Conservation (phyloP, 2,329 filamentous ascomycete genomes). For the Fusarium sp. region DNA sequence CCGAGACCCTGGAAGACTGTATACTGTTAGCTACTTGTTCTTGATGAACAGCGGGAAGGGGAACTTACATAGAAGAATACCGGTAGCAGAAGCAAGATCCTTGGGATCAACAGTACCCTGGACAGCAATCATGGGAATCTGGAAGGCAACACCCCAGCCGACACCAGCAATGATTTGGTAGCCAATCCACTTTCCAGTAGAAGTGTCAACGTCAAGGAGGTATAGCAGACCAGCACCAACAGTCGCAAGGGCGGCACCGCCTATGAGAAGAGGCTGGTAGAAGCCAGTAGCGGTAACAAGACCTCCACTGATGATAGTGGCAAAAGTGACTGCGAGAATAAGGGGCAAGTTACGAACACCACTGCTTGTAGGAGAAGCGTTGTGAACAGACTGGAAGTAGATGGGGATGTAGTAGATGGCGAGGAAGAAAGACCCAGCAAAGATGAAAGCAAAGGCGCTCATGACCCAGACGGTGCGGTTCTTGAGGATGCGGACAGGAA, state of each 20-base stretch:
- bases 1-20: conserved; percentile 62
- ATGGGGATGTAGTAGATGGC: conserved; percentile 62
- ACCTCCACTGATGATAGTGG: conserved; percentile 54
- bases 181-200: conserved; percentile 61
- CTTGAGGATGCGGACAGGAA: conserved; percentile 54
- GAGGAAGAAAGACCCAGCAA: conserved; percentile 58
- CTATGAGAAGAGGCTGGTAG: conserved; percentile 60
- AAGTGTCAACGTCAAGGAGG: conserved; percentile 53
- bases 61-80: conserved; percentile 58
- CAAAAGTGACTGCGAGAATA: conserved; percentile 58
- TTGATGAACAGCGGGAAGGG: background rate
- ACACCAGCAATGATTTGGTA: conserved; percentile 65
- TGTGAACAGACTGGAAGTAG: conserved; percentile 59
- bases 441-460: conserved; percentile 56
- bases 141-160: conserved; percentile 59
- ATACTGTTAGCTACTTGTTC: conserved; percentile 24
- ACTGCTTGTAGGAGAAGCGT: conserved; percentile 53
- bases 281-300: conserved; percentile 55
- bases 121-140: conserved; percentile 64
- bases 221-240: conserved; percentile 59
- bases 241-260: conserved; percentile 57
- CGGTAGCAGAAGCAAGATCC: conserved; percentile 61
- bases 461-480: conserved; percentile 54
- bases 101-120: conserved; percentile 55
- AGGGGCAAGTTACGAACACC: conserved; percentile 61